Base-by-base conservation (phyloP, 352 stramenopile genomes). In the Pythium aristosporum region DNA sequence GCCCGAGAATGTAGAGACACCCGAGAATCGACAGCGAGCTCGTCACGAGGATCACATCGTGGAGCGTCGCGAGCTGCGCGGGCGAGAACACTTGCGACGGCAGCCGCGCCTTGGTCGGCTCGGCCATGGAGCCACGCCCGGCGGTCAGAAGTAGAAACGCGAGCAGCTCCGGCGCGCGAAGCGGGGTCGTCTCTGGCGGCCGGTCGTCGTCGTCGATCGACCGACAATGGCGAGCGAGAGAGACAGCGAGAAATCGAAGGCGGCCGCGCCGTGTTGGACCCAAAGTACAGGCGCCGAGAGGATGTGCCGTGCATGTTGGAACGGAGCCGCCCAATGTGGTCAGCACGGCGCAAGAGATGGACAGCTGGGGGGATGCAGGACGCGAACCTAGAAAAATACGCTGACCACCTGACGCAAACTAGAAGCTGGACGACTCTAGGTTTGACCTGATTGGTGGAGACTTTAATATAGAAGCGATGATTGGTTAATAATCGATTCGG, bases 1-100 rank as follows among this genome's bases (percentile, higher is more conserved):
- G 67, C 1, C 65, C 41, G 36, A 73, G 51, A 16, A 73, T 60
- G 61, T 73, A 73, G 30, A 69, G 41, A 34, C 60, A 73, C 16
- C 67, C 67, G 34, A 61, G 12, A 37, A 67, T 65, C 28, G 67
- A 73, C 18, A 67, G 39, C 28, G n/a, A 7, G 23, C 39, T 56
- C 18, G 46, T 39, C 2, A 39, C 52, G 67, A 73, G 5, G 52
- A 73, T 73, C 18, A 69, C 51, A 39, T 47, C 16, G 51, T 67
- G 54, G 30, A 73, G 43, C 50, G 61, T 64, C n/a, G 36, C 47
- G 61, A 66, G 67, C 41, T 73, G 43, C 23, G 15, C 41, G 20
- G 13, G n/a, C 20, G 51, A 67, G 47, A 71, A 71, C 16, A 30
- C 32, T n/a, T 1, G 20, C 42, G 46, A 20, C 44, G 53, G 39